Evolutionary conservation across 2,329 filamentous ascomycete genomes (phyloP), one percentile per base, ranked within the genome.

Genomic region (Raffaelea ambrosiae): DNA sequence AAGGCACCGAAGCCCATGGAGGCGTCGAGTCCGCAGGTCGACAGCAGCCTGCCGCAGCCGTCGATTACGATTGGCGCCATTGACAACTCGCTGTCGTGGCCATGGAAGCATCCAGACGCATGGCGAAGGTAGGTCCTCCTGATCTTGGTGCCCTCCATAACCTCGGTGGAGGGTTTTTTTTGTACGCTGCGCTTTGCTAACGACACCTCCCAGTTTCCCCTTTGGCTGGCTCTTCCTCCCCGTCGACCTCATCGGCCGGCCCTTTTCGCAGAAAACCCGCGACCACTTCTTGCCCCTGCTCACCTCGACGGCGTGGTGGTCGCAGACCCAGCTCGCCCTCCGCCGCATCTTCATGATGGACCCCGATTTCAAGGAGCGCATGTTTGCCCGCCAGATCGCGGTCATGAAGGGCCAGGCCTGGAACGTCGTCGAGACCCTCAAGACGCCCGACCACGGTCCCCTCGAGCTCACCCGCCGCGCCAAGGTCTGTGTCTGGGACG

Each of bases 401-500:
- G 93, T 98, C 50, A 95, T 98, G 88, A 98, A 98, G 67, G 93
- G 93, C 11, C 93, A 98, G 63, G 93, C 93, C 1, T 98, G 93
- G 89, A 98, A 98, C 62, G 93, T 98, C 0, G 93, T 98, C 4
- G 93, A 98, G 69, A 96, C 93, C 1, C 75, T 98, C 52, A 98
- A 98, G 64, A 86, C 86, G 18, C 74, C 81, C 1, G 93, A 97
- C 60, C 91, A 97, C 61, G 93, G 93, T 0, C 93, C 93, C 0
- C 72, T 98, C 18, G 93, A 85, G 66, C 77, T 98, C 46, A 97
- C 93, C 4, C 79, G 93, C 53, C 78, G 93, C 55, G 85, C 88
- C 43, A 83, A 91, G 58, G 91, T 98, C 18, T 95, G 89, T 58
- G 91, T 98, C 13, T 98, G 93, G 93, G 93, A 98, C 60, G 93